Percentiles rank a stretch among this genome's conserved stretches.
Evolutionary conservation across 768 basidiomycete genomes (phyloP).

Genomic region (Leccinum uliginosum): DNA sequence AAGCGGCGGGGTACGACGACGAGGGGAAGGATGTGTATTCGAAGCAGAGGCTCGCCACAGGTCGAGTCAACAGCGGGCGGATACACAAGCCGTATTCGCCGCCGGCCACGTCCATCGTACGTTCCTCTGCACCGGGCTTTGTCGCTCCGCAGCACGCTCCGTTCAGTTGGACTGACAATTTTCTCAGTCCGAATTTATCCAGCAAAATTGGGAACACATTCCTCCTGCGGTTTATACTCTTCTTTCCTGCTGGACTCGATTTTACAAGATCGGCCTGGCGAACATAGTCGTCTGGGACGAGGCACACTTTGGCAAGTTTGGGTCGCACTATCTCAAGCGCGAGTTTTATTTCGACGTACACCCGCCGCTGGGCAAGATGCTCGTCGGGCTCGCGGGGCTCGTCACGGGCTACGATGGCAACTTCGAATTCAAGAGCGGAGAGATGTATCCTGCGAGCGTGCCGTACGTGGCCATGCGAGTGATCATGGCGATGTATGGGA

Average conservation of each 20-base stretch:
- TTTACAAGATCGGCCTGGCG: conserved; percentile 85
- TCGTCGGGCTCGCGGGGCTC: conserved; percentile 90
- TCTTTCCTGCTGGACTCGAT: conserved; percentile 92
- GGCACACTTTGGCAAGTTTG: conserved; percentile 99
- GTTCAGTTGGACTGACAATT: background rate
- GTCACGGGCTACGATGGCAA: conserved; percentile 87
- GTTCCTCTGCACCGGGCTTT: conserved; percentile 18
- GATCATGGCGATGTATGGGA: conserved; percentile 90
- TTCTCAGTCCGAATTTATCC: conserved; percentile 63
- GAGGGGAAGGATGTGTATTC: conserved; percentile 69
- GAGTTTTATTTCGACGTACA: conserved; percentile 99
- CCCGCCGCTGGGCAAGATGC: conserved; percentile 98
- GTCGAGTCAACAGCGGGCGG: conserved; percentile 53
- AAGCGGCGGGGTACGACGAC: conserved; percentile 39
- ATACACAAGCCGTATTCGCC: conserved; percentile 57
- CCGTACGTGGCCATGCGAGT: conserved; percentile 95
- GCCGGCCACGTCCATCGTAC: conserved; percentile 61
- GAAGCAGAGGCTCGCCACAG: conserved; percentile 38
- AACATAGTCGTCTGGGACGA: conserved; percentile 96
- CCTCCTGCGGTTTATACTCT: conserved; percentile 85
- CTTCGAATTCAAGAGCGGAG: conserved; percentile 95
- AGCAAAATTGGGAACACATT: conserved; percentile 76
- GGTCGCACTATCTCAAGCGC: conserved; percentile 95
- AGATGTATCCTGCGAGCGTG: conserved; percentile 73
- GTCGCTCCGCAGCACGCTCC: conserved; percentile 7